These are phyloP conservation scores for Yamadazyma atlantica DNA, from an alignment of 1,139 yeast genomes.

Conservation along the genomic window DNA sequence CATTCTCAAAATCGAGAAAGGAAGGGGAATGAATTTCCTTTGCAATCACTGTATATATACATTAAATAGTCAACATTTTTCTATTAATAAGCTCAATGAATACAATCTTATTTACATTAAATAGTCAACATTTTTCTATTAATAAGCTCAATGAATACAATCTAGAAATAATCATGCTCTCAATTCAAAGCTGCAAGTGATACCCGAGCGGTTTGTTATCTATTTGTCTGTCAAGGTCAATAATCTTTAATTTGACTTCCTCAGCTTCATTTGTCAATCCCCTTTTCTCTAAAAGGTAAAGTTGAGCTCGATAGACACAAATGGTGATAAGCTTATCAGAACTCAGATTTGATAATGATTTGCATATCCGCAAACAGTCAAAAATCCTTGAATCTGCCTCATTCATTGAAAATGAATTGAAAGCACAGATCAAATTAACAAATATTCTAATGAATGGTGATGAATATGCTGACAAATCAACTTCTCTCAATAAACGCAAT, in stretches of 20 bases:
- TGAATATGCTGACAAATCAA: not conserved
- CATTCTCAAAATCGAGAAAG: too few relatives aligned
- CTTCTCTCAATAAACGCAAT: not conserved
- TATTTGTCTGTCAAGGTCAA: not conserved
- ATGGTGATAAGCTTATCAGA: not conserved
- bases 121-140: not conserved
- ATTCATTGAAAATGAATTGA: conserved; percentile 17
- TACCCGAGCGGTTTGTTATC: not conserved
- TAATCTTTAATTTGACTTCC: not conserved
- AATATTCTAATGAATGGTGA: conserved; percentile 5
- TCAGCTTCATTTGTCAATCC: not conserved
- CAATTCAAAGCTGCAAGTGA: not conserved
- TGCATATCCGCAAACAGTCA: conserved; percentile 4
- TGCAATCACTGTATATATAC: conserved; percentile 1
- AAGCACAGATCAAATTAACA: conserved; percentile 2
- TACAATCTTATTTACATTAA: not conserved
- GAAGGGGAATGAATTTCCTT: not conserved
- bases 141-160: not conserved
- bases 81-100: not conserved
- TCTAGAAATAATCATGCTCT: not conserved
- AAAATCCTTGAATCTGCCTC: conserved; percentile 7
- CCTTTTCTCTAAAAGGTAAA: not conserved
- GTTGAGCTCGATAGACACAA: conserved; percentile 1
- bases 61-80: not conserved
- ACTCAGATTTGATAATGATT: not conserved